Evolutionary conservation across 2,329 filamentous ascomycete genomes (phyloP).

Genomic region (Zasmidium angulare): DNA sequence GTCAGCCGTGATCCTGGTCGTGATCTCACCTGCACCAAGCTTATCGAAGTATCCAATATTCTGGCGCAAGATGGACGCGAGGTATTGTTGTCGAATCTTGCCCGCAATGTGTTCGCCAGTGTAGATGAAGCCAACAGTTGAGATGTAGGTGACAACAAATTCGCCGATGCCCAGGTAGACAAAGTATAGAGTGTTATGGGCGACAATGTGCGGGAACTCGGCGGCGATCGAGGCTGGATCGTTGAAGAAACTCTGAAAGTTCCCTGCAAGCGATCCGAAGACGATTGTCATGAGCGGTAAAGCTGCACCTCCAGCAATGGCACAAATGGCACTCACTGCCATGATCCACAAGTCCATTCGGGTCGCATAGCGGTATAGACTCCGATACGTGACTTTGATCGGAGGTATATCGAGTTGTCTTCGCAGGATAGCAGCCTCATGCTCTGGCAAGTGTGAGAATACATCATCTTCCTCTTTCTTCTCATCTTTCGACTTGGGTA

Average conservation of each 20-base stretch:
- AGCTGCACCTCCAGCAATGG: constrained; percentile 36
- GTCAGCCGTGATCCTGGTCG: constrained; percentile 89
- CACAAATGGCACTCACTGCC: constrained; percentile 37
- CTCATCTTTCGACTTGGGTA: constrained; percentile 23
- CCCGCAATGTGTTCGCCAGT: constrained; percentile 50
- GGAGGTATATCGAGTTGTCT: constrained; percentile 44
- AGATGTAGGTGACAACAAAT: constrained; percentile 74
- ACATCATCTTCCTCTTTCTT: constrained; percentile 31
- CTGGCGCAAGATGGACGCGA: constrained; percentile 79
- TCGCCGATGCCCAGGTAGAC: constrained; percentile 80
- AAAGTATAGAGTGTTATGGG: constrained; percentile 73
- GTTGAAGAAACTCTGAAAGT: constrained; percentile 65
- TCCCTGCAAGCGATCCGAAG: constrained; percentile 73
- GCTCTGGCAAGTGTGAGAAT: constrained; percentile 39
- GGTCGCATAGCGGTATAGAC: constrained; percentile 48
- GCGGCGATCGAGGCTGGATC: constrained; percentile 43
- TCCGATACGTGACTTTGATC: constrained; percentile 42
- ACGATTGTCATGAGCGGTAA: constrained; percentile 52
- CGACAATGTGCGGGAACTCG: constrained; percentile 62
- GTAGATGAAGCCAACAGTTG: constrained; percentile 85
- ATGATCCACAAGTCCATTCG: constrained; percentile 43
- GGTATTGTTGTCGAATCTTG: constrained; percentile 69
- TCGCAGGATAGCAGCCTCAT: constrained; percentile 37
- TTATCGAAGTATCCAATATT: constrained; percentile 95
- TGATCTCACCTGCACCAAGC: constrained; percentile 87